Conservation (phyloP, 1,139 yeast genomes). For the Pneumocystis oryctolagi region DNA sequence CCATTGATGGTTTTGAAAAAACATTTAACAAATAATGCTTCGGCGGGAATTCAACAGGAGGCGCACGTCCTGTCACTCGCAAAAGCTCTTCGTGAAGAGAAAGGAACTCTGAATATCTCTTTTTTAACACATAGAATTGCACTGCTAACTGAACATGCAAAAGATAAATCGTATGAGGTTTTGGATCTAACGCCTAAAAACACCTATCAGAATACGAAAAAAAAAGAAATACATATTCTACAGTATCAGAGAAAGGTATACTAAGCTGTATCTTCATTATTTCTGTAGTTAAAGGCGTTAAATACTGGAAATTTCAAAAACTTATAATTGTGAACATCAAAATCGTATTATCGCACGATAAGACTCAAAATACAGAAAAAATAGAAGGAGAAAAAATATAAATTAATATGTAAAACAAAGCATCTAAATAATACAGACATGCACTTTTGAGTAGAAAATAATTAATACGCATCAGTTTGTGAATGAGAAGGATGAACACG, state of each 20-base stretch:
- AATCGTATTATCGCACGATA: not conserved
- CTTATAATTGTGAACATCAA: not conserved
- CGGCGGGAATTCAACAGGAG: conserved; percentile 34
- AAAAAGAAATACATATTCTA: not conserved
- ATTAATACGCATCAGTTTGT: not conserved
- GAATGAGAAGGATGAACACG: not conserved
- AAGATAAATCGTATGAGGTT: not conserved
- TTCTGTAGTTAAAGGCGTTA: not conserved
- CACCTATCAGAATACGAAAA: not conserved
- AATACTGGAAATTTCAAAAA: not conserved
- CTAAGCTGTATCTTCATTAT: not conserved
- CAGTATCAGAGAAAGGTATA: not conserved
- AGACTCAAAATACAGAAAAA: too few species aligned
- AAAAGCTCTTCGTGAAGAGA: conserved; percentile 29
- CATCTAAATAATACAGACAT: not conserved
- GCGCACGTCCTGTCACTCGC: conserved; percentile 22
- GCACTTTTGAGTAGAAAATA: not conserved
- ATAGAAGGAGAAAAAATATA: too few species aligned
- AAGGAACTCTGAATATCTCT: conserved; percentile 35
- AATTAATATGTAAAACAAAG: not conserved
- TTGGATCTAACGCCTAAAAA: not conserved
- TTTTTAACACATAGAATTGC: conserved; percentile 21
- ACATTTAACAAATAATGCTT: conserved; percentile 19
- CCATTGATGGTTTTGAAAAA: conserved; percentile 20
- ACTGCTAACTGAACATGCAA: conserved; percentile 11